Evolutionary conservation across 345 rosid species (phyloP), one percentile per base, ranked within the genome.

Genomic region (Anacardium occidentale): DNA sequence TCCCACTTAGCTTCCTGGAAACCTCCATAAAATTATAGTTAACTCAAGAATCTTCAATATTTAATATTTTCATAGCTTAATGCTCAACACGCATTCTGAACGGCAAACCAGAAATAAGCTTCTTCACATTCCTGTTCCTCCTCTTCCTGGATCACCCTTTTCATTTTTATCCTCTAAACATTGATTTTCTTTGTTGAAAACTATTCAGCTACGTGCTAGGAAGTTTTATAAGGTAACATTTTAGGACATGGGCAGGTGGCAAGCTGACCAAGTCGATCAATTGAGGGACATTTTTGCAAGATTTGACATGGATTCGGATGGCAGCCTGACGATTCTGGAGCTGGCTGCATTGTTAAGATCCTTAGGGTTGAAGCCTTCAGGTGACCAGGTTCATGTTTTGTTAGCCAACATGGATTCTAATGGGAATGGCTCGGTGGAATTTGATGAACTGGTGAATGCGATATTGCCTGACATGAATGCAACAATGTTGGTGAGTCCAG

Each of bases 231-330:
- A 34, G 42, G 42, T 7, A 37, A 37, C 1, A 37, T 6, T 17
- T 17, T 47, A 40, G 20, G 20, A 54, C 7, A 71, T 57, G 68
- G 66, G n/a, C 9, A 37, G 22, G 10, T 22, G 44, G 20, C 79
- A 76, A 76, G 82, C 65, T 21, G 89, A 69, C 25, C 91, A 87
- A 72, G 60, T 88, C 2, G 75, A 80, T 42, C 91, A 86, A 86
- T 75, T 91, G 32, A 68, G 73, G 76, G 92, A 84, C 54, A 93
- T 89, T 14, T 89, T 91, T 32, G 74, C 77, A 6, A 84, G 91
- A 50, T 93, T 93, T 53, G 97, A 93, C 86, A 85, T 87, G 94
- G 98, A 94, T 57, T 77, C 86, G 4, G 98, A 94, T 29, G 98
- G 97, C 60, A 94, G 96, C 89, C 83, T 91, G n/a, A 94, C 97